A percentile compares a stretch with the other conserved stretches of the same genome.
Evolutionary conservation across 768 basidiomycete species (phyloP).

Genomic region (Lentinus tigrinus): DNA sequence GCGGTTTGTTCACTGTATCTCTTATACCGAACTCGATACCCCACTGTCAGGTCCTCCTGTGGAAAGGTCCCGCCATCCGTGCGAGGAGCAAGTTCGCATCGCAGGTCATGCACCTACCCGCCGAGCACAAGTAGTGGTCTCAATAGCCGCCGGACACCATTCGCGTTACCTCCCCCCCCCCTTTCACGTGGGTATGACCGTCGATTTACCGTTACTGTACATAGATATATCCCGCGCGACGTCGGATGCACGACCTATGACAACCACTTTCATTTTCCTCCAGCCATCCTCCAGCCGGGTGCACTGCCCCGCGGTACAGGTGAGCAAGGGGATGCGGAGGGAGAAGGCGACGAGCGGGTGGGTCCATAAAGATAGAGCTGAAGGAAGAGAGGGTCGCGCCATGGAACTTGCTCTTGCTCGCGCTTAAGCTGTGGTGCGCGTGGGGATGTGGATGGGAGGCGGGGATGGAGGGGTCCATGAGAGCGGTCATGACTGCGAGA

Average conservation of each 20-base stretch:
- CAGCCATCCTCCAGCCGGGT: too few relatives aligned
- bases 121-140: neutral
- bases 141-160: too few relatives aligned
- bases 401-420: conserved; percentile 47
- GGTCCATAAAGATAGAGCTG: conserved; percentile 87
- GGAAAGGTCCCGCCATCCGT: conserved; percentile 25
- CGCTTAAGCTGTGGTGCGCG: neutral
- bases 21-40: too few relatives aligned
- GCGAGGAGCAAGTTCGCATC: conserved; percentile 28
- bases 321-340: conserved; percentile 83
- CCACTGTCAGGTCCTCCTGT: conserved; percentile 23
- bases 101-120: conserved; percentile 16
- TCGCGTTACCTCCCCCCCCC: too few relatives aligned
- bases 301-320: too few relatives aligned
- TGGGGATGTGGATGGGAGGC: neutral
- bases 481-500: conserved; percentile 80
- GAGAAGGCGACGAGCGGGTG: conserved; percentile 90
- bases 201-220: too few relatives aligned
- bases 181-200: too few relatives aligned
- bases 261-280: too few relatives aligned
- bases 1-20: neutral
- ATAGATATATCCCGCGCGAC: too few relatives aligned
- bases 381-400: conserved; percentile 95
- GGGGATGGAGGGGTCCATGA: conserved; percentile 40
- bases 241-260: too few relatives aligned